phyloP scores from a whole-genome alignment of 176 grass and related monocot species.

The Rhynchospora tenuis region DNA sequence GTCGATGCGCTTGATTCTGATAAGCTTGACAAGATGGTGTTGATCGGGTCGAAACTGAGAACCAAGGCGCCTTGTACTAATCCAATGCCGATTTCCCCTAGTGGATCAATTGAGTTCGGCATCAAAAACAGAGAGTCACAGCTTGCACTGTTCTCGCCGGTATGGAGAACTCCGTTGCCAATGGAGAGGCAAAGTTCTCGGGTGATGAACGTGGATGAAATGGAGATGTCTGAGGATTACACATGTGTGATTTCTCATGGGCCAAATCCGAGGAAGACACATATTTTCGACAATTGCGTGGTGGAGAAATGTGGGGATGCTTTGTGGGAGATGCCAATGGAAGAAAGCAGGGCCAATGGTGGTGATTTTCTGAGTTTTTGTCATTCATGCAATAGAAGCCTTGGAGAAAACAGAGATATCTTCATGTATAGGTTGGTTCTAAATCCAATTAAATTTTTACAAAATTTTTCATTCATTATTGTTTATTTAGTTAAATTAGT shows the following conservation, averaged over 20 bases:
- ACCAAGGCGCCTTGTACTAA: neutral
- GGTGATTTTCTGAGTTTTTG: constrained; percentile 3
- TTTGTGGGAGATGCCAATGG: neutral
- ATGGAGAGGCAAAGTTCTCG: constrained; percentile 1
- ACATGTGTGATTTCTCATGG: constrained; percentile 3
- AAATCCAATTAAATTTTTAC: neutral
- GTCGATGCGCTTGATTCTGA: constrained; percentile 2
- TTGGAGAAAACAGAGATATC: constrained; percentile 9
- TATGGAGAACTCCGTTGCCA: neutral
- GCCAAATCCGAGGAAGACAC: constrained; percentile 2
- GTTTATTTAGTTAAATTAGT: neutral
- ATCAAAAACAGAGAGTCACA: constrained; percentile 11
- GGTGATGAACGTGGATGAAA: constrained; percentile 10
- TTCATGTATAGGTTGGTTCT: constrained; percentile 10
- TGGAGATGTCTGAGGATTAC: constrained; percentile 22
- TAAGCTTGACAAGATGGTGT: neutral
- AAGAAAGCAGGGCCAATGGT: neutral
- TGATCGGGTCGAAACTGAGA: constrained; percentile 8
- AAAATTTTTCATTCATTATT: neutral
- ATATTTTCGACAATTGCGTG: constrained; percentile 13
- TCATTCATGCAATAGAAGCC: neutral
- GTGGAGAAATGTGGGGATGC: neutral
- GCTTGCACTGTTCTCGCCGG: neutral
- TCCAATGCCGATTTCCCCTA: neutral
- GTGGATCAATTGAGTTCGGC: constrained; percentile 1